phyloP scores from a whole-genome alignment of 75 land plant genomes.

The Picea glauca region DNA sequence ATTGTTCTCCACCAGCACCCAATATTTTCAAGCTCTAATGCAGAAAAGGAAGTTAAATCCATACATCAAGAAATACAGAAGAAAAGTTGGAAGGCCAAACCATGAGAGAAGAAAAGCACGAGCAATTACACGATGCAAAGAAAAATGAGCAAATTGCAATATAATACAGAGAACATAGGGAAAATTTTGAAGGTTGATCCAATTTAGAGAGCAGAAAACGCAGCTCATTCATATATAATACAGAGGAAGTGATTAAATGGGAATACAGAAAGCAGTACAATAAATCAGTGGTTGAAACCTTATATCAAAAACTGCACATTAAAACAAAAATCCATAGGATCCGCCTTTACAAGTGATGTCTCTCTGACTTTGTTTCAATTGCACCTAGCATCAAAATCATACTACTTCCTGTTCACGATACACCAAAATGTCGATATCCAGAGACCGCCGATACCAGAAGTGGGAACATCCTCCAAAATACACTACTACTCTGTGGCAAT shows the following conservation, averaged over 20 bases:
- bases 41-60: neutral
- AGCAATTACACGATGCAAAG: too few species aligned
- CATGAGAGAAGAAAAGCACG: too few species aligned
- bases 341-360: constrained; percentile 10
- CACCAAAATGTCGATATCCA: neutral
- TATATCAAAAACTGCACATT: neutral
- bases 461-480: constrained; percentile 5
- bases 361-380: constrained; percentile 7
- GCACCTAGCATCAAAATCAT: neutral
- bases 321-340: neutral
- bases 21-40: neutral
- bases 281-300: neutral
- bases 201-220: neutral
- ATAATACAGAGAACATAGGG: too few species aligned
- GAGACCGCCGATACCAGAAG: neutral
- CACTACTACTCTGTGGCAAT: neutral
- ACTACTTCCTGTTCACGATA: neutral
- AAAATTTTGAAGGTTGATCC: neutral
- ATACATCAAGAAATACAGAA: neutral
- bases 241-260: neutral
- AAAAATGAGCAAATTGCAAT: too few species aligned
- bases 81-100: neutral
- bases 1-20: neutral
- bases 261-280: neutral
- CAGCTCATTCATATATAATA: neutral